Percentiles rank a stretch among this genome's conserved stretches.
phyloP scores from a whole-genome alignment of 139 green algal genomes.

The Helicosporidium sp. region DNA sequence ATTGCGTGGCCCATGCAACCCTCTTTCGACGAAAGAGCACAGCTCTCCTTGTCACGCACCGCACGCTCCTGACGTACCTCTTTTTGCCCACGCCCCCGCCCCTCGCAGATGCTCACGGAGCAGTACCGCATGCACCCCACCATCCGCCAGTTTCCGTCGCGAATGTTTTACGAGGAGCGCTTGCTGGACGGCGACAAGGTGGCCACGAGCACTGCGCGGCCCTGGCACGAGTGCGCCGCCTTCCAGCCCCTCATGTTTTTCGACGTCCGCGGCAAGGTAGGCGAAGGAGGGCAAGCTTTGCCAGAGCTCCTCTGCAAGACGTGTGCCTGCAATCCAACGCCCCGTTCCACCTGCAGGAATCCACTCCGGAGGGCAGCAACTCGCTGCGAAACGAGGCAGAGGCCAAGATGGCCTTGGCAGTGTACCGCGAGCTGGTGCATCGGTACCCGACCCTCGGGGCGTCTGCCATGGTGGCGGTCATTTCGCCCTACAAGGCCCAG shows the following conservation, averaged over 20 bases:
- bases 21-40: too few relatives aligned
- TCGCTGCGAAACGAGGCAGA: slow-evolving; percentile 42
- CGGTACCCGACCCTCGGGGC: slow-evolving; percentile 31
- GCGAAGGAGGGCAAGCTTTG: too few relatives aligned
- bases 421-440: slow-evolving; percentile 25
- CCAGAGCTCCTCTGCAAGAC: slow-evolving; percentile 15
- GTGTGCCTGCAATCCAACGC: neutral
- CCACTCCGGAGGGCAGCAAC: slow-evolving; percentile 12
- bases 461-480: slow-evolving; percentile 47
- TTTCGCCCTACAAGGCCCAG: slow-evolving; percentile 81
- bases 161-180: slow-evolving; percentile 36
- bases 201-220: slow-evolving; percentile 22
- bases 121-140: slow-evolving; percentile 83
- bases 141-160: slow-evolving; percentile 36
- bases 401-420: slow-evolving; percentile 43
- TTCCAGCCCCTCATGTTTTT: slow-evolving; percentile 32
- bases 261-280: slow-evolving; percentile 33
- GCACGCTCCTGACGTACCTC: too few relatives aligned
- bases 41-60: too few relatives aligned
- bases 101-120: slow-evolving; percentile 48
- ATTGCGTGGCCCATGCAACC: too few relatives aligned
- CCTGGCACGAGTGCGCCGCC: slow-evolving; percentile 41
- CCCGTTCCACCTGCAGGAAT: slow-evolving; percentile 30
- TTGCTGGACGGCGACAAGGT: slow-evolving; percentile 40
- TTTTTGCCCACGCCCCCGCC: neutral